Evolutionary conservation across 495 filamentous ascomycete genomes (phyloP), one percentile per base, ranked within the genome.

Genomic region (Podospora didyma): DNA sequence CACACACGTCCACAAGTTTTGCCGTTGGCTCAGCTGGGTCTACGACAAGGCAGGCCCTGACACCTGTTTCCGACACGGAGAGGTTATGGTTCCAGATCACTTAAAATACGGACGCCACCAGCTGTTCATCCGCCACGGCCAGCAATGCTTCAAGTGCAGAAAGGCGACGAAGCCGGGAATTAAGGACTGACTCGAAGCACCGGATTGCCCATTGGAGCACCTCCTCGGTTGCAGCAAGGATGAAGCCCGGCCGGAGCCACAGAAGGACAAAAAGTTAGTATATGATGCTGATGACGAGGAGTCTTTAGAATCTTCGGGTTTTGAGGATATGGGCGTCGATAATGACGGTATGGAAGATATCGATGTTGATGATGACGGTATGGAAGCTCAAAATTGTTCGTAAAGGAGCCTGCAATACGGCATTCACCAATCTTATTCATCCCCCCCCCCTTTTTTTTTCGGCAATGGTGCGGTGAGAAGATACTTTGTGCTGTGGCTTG

Each of bases 51-150:
- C 84, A 1, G 86, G 75, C 11, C 77, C 86, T 22, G 81, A 92
- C 46, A 83, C 84, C 16, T 85, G 89, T 0, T 96, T 89, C 68
- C 79, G 79, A 20, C 94, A 98, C 65, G 81, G 87, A 31, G 92
- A 98, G 39, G 83, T 88, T 17, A 79, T 81, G 7, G 84, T 97
- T 28, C 93, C 93, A 0, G 83, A 96, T 63, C 80, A 90, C 44
- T 72, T 95, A 21, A 98, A 97, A 69, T 97, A 97, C 61, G 77
- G 86, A 2, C 80, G 97, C 4, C 94, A 98, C 69, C 83, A 91
- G 60, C 76, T 97, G 0, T 83, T 98, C 42, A 93, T 97, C 51
- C 79, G 79, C 2, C 94, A 98, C 71, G 94, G 94, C 1, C 88
- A 89, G 66, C 75, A 72, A 0, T 98, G 94, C 73, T 81, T 80